Percentiles rank a stretch among this genome's conserved stretches.
Conservation (phyloP, 495 filamentous ascomycete genomes). For the Neurospora sublineolata region DNA sequence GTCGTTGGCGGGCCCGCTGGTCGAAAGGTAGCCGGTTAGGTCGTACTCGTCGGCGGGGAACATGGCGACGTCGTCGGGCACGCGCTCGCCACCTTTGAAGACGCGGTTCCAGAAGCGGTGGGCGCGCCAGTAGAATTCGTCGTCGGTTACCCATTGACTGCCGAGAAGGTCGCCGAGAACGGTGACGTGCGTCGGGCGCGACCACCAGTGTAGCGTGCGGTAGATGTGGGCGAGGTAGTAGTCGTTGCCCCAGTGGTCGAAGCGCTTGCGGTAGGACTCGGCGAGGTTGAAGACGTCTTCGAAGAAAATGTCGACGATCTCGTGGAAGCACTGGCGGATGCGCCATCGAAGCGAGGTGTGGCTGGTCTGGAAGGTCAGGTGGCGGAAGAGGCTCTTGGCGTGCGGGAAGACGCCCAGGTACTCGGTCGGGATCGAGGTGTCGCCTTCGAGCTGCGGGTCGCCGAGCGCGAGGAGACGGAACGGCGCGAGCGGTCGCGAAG, state of each 20-base stretch:
- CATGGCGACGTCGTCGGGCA: slow-evolving; percentile 49
- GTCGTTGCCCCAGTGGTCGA: slow-evolving; percentile 90
- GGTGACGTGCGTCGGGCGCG: slow-evolving; percentile 71
- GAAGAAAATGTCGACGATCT: slow-evolving; percentile 40
- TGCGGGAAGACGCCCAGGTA: slow-evolving; percentile 51
- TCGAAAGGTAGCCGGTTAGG: slow-evolving; percentile 38
- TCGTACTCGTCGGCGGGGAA: slow-evolving; percentile 38
- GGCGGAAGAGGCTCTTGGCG: slow-evolving; percentile 39
- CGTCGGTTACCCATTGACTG: slow-evolving; percentile 88
- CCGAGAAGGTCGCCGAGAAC: slow-evolving; percentile 87
- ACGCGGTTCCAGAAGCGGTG: slow-evolving; percentile 73
- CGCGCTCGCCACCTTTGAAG: slow-evolving; percentile 54
- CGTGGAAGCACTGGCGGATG: slow-evolving; percentile 35
- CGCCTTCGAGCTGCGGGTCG: slow-evolving; percentile 92
- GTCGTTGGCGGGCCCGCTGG: slow-evolving; percentile 29
- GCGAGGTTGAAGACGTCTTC: slow-evolving; percentile 55
- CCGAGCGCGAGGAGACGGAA: slow-evolving; percentile 85
- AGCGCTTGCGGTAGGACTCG: slow-evolving; percentile 55
- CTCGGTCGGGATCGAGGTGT: slow-evolving; percentile 61
- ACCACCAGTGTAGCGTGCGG: slow-evolving; percentile 71
- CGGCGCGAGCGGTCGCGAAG: slow-evolving; percentile 41
- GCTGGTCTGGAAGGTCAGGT: slow-evolving; percentile 32
- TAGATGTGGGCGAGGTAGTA: slow-evolving; percentile 91
- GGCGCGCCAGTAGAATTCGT: slow-evolving; percentile 64
- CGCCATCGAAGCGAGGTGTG: slow-evolving; percentile 33